Evolutionary conservation across 2,329 filamentous ascomycete genomes (phyloP).

Genomic region (Xylariaceae sp.): DNA sequence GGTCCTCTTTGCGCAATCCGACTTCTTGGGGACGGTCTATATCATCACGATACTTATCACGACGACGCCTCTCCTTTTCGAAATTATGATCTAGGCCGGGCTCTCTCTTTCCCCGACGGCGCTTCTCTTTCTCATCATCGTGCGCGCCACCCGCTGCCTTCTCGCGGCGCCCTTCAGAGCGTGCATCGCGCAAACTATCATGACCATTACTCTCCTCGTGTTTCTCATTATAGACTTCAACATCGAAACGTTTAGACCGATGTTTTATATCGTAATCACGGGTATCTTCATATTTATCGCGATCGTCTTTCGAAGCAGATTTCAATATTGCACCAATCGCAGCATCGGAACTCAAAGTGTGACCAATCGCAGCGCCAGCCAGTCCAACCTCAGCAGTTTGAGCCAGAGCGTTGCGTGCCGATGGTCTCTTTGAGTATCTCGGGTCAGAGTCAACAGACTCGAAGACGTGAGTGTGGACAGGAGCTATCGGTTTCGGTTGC

Average conservation of each 20-base stretch:
- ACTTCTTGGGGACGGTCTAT: conserved; percentile 38
- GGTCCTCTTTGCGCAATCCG: conserved; percentile 30
- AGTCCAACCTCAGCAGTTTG: conserved; percentile 54
- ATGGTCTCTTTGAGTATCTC: conserved; percentile 43
- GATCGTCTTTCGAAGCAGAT: conserved; percentile 42
- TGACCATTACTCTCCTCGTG: conserved; percentile 33
- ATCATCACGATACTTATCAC: conserved; percentile 38
- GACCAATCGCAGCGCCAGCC: conserved; percentile 56
- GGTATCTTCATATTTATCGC: conserved; percentile 38
- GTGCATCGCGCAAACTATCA: conserved; percentile 39
- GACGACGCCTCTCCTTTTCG: conserved; percentile 31
- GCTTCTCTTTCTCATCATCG: conserved; percentile 30
- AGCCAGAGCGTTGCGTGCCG: conserved; percentile 49
- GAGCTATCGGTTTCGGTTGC: conserved; percentile 80
- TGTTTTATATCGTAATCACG: conserved; percentile 44
- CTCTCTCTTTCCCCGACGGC: conserved; percentile 30
- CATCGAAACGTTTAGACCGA: conserved; percentile 32
- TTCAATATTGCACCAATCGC: conserved; percentile 57
- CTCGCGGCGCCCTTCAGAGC: conserved; percentile 33
- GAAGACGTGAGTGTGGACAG: conserved; percentile 73
- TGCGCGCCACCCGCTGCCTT: conserved; percentile 30
- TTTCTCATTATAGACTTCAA: conserved; percentile 29
- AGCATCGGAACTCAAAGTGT: conserved; percentile 52
- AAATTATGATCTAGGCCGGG: conserved; percentile 27
- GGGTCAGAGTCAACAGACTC: conserved; percentile 52